These are phyloP conservation scores for Kwoniella sp. DNA, from an alignment of 768 basidiomycete genomes.

Conservation along the genomic window DNA sequence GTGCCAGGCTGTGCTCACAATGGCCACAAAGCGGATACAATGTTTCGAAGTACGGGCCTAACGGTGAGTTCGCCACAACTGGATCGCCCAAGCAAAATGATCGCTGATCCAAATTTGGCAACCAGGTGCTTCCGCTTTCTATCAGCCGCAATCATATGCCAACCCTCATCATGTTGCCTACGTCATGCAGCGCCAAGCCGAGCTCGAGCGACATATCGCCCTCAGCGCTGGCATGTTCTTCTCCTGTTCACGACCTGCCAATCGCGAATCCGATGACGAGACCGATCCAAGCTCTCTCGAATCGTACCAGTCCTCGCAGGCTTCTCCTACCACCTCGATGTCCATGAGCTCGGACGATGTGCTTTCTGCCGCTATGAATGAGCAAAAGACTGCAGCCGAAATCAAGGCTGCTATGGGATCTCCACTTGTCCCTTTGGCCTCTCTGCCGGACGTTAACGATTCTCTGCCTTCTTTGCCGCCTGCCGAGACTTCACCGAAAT, in stretches of 20 bases:
- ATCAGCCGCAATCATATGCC: conserved; percentile 50
- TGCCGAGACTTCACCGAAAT: conserved; percentile 17
- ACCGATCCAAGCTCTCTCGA: conserved; percentile 18
- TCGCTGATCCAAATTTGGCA: conserved; percentile 13
- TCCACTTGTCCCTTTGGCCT: conserved; percentile 26
- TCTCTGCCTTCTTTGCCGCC: conserved; percentile 15
- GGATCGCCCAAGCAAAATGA: neutral
- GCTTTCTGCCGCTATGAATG: conserved; percentile 14
- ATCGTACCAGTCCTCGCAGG: conserved; percentile 27
- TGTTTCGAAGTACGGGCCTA: conserved; percentile 44
- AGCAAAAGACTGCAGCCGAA: conserved; percentile 31
- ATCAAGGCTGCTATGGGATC: conserved; percentile 43
- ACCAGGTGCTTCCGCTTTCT: conserved; percentile 26
- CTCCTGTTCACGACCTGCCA: conserved; percentile 20
- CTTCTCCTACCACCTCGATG: conserved; percentile 29
- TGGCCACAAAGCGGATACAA: conserved; percentile 54
- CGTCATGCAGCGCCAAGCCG: conserved; percentile 49
- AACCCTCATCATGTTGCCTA: conserved; percentile 43
- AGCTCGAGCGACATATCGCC: conserved; percentile 37
- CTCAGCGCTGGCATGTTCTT: conserved; percentile 26
- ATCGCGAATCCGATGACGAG: conserved; percentile 18
- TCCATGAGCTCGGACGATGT: conserved; percentile 19
- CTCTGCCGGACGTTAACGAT: neutral
- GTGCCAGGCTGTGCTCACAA: conserved; percentile 50
- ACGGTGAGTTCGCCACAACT: conserved; percentile 29